Base-by-base conservation (phyloP, 2,329 filamentous ascomycete species). In the Parasarocladium wereldwijsianum region DNA sequence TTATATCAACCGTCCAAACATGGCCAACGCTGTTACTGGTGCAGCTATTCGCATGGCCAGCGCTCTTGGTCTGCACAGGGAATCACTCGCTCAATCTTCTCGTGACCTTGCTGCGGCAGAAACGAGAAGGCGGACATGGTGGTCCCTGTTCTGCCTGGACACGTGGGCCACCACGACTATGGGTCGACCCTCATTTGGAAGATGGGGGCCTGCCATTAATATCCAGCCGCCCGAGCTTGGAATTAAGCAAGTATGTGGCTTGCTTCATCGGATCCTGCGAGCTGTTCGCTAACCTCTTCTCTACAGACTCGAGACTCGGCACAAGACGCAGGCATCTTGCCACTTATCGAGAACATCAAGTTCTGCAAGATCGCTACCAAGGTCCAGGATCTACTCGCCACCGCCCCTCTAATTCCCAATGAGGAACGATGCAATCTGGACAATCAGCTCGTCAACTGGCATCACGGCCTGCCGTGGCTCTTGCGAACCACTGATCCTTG, bases 281-380 rank as follows among this genome's bases (percentile, higher is more conserved):
- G 13, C 13, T 33, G 24, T 13, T 17, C 13, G 10, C 14, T 27
- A 16, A 26, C 31, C 13, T 22, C 22, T 8, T 13, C 19, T 6
- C 30, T 19, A 22, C 32, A 50, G 34, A 41, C 39, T 14, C 60
- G 55, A 20, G 66, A 67, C 51, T 65, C 59, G 23, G 60, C 55
- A 1, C 73, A 71, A 41, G 61, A 78, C 27, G 64, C 75, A 2
- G 72, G 73, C 32, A 71, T 80, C 32, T 60, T 84, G 4, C 78
- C 78, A 1, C 53, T 84, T 11, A 70, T 81, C 17, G 76, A 86
- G 50, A 83, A 81, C 46, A 76, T 82, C 38, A 72, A 75, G 29
- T 86, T 86, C 51, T 83, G 78, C 55, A 79, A 78, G 48, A 79
- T 87, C 35, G 75, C 78, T 13, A 83, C 79, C 0, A 69, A 72